phyloP scores from a whole-genome alignment of 352 stramenopile genomes.

The Globisporangium paddicum region DNA sequence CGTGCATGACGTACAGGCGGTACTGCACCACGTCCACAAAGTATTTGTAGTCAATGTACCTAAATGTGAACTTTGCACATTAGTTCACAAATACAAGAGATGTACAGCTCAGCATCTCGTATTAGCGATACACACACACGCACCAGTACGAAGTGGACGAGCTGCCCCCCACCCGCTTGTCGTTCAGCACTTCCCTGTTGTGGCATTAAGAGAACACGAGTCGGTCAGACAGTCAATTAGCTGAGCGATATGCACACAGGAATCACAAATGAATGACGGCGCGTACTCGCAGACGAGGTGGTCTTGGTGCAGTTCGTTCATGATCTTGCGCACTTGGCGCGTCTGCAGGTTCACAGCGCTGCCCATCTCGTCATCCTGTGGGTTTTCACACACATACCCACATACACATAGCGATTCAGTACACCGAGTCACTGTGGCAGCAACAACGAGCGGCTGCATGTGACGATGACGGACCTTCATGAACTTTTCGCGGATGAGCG shows the following conservation, averaged over 20 bases:
- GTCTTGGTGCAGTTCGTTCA: slow-evolving; percentile 85
- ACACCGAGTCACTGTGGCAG: neutral
- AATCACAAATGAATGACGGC: neutral
- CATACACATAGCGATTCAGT: neutral
- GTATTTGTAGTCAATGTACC: slow-evolving; percentile 92
- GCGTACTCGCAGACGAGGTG: slow-evolving; percentile 80
- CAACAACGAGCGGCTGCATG: no score
- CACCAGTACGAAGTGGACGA: slow-evolving; percentile 86
- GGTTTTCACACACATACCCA: neutral
- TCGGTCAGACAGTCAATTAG: slow-evolving; percentile 1
- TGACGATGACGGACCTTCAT: slow-evolving; percentile 78
- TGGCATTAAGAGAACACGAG: neutral
- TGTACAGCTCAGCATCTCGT: no score
- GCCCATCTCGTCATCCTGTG: slow-evolving; percentile 84
- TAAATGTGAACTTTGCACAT: no score
- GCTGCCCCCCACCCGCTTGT: slow-evolving; percentile 79
- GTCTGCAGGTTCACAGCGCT: slow-evolving; percentile 86
- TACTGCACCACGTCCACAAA: slow-evolving; percentile 89
- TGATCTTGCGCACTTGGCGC: slow-evolving; percentile 86
- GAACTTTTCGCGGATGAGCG: slow-evolving; percentile 84
- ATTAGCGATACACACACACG: no score
- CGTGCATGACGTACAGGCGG: slow-evolving; percentile 84
- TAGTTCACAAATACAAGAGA: no score
- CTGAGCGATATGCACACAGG: neutral
- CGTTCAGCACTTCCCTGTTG: slow-evolving; percentile 78